A percentile compares a stretch with the other conserved stretches of the same genome.
Evolutionary conservation across 768 basidiomycete genomes (phyloP).

Genomic region (Boletus rufocinnamomeus): DNA sequence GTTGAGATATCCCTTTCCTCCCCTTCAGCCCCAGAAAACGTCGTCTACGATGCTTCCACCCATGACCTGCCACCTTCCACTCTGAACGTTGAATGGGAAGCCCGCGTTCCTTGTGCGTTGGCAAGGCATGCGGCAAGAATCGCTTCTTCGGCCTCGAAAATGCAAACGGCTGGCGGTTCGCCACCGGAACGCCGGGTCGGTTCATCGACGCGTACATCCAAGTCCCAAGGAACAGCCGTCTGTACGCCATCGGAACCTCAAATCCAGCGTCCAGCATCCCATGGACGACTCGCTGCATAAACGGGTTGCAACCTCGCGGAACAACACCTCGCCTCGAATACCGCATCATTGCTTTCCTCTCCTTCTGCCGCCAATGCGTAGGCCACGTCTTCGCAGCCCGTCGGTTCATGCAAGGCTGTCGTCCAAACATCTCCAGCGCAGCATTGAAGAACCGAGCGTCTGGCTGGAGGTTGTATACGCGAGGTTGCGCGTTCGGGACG

Average conservation of each 20-base stretch:
- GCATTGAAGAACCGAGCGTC: constrained; percentile 75
- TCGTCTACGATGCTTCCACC: constrained; percentile 25
- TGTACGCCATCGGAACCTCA: constrained; percentile 42
- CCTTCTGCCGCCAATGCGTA: constrained; percentile 34
- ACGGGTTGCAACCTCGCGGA: constrained; percentile 33
- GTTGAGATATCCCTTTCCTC: constrained; percentile 5
- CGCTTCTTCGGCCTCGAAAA: constrained; percentile 25
- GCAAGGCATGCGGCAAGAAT: constrained; percentile 29
- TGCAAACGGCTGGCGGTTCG: constrained; percentile 30
- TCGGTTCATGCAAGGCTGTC: constrained; percentile 21
- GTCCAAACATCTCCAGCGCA: constrained; percentile 47
- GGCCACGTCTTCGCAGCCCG: constrained; percentile 20
- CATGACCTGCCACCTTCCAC: constrained; percentile 26
- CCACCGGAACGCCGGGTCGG: constrained; percentile 5
- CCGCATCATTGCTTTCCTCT: constrained; percentile 28
- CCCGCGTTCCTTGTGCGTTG: constrained; percentile 35
- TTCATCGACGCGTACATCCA: constrained; percentile 27
- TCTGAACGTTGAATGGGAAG: constrained; percentile 34
- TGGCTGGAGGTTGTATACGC: constrained; percentile 41
- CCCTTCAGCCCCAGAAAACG: constrained; percentile 1
- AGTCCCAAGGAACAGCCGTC: constrained; percentile 42
- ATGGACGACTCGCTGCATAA: constrained; percentile 39
- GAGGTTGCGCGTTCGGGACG: constrained; percentile 27
- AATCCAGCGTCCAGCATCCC: constrained; percentile 44
- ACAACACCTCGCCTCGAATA: constrained; percentile 32